Evolutionary conservation across 2,329 filamentous ascomycete genomes (phyloP), one percentile per base, ranked within the genome.

Genomic region (Trichoderma sp.): DNA sequence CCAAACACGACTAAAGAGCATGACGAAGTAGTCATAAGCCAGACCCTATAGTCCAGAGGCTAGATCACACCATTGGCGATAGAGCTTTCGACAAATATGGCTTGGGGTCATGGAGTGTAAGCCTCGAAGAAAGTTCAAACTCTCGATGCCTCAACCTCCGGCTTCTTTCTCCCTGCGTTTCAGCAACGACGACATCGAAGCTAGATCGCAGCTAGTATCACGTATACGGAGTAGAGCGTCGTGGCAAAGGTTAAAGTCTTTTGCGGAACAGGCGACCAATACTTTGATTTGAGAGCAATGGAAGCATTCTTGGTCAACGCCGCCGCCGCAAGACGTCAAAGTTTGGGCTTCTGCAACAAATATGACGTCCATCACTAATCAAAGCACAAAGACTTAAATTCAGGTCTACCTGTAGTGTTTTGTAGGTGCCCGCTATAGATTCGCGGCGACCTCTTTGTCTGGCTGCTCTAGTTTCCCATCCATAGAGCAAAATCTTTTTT

Each of bases 61-160:
- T 14, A 63, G 21, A 13, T 37, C n/a, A 13, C 14, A n/a, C 30
- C 30, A 37, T 13, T 43, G 39, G 39, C 28, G 5, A 49, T 13
- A 16, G 28, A 32, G 16, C 18, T 18, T 60, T 18, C 1, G 26
- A 60, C 30, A n/a, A 10, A 7, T 30, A 30, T 5, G 4, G 24
- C 1, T 8, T 3, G 54, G 3, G 7, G 4, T 56, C 32, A 49
- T 26, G 14, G 34, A 56, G 4, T 21, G 18, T 10, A 11, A 26
- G 26, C 8, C 5, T 8, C 2, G 1, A 32, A 2, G 21, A 7
- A 18, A 26, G 26, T n/a, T 46, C 51, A 56, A 66, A 56, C 26
- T 8, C 61, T n/a, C 21, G 61, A 26, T n/a, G 52, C 61, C 18
- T 58, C 61, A 56, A 28, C 61, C 37, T 66, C 52, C 39, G 34